Evolutionary conservation across 768 basidiomycete genomes (phyloP).

Genomic region (Pleurotus tuoliensis): DNA sequence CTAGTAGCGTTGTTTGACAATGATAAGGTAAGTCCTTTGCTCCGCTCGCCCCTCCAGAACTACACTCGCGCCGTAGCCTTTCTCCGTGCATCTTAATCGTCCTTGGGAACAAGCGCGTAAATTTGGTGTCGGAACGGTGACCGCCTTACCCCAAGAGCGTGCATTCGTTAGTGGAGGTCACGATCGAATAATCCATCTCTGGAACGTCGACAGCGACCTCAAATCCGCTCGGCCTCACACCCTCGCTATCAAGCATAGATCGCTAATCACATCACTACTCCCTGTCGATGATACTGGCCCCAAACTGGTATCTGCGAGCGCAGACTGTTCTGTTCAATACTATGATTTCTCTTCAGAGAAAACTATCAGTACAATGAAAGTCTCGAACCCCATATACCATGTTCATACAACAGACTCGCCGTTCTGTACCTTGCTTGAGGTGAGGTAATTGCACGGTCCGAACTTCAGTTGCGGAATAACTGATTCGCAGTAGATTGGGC

Average conservation of each 20-base stretch:
- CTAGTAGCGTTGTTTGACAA: constrained; percentile 13
- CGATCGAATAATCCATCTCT: constrained; percentile 45
- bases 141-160: constrained; percentile 34
- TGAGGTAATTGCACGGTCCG: constrained; percentile 10
- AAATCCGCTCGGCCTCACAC: constrained; percentile 24
- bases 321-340: constrained; percentile 40
- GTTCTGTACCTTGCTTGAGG: constrained; percentile 42
- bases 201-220: constrained; percentile 34
- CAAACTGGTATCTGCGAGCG: constrained; percentile 44
- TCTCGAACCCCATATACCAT: constrained; percentile 41
- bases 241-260: constrained; percentile 38
- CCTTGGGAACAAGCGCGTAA: constrained; percentile 32
- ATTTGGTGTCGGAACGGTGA: constrained; percentile 38
- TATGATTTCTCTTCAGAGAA: constrained; percentile 47
- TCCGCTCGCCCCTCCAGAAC: background rate
- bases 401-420: constrained; percentile 32
- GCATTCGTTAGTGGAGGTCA: constrained; percentile 48
- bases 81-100: constrained; percentile 14
- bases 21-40: constrained; percentile 18
- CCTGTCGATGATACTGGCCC: constrained; percentile 39
- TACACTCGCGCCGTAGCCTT: constrained; percentile 5
- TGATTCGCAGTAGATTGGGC: constrained; percentile 32
- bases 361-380: constrained; percentile 33
- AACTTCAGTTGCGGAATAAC: background rate
- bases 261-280: constrained; percentile 39